A percentile compares a stretch with the other conserved stretches of the same genome.
Conservation (phyloP, 106 monocot species). For the Acorus gramineus region DNA sequence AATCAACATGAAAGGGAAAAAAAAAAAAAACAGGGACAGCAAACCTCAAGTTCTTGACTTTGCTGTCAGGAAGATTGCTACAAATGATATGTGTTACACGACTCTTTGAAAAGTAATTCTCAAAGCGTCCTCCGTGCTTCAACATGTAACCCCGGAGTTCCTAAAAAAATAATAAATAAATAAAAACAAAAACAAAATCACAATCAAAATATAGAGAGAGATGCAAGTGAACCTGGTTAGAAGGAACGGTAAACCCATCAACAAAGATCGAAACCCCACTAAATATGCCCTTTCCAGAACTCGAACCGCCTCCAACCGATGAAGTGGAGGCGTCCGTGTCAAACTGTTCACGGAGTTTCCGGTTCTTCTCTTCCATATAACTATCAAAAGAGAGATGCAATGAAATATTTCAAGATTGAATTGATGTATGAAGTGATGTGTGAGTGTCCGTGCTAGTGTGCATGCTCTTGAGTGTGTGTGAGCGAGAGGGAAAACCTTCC, state of each 20-base stretch:
- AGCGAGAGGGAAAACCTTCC: slow-evolving; percentile 24
- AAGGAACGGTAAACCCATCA: slow-evolving; percentile 83
- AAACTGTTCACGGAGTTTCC: slow-evolving; percentile 79
- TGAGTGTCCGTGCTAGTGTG: too few species aligned
- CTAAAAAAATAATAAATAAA: slow-evolving; percentile 7
- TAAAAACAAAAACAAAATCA: background rate
- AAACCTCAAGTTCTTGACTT: slow-evolving; percentile 76
- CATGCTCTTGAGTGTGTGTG: too few species aligned
- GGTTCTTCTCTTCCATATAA: slow-evolving; percentile 89
- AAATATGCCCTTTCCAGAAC: slow-evolving; percentile 39
- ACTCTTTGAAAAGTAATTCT: slow-evolving; percentile 90
- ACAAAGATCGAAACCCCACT: slow-evolving; percentile 87
- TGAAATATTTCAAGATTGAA: background rate
- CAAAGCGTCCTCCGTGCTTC: slow-evolving; percentile 73
- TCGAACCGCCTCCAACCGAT: slow-evolving; percentile 4
- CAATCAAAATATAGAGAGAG: background rate
- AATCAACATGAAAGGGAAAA: background rate
- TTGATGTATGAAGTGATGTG: background rate
- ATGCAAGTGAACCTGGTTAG: slow-evolving; percentile 43
- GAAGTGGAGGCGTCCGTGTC: slow-evolving; percentile 49
- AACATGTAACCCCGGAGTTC: slow-evolving; percentile 75
- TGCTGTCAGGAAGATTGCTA: slow-evolving; percentile 73
- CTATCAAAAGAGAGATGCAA: slow-evolving; percentile 7
- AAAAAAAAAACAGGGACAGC: slow-evolving; percentile 5
- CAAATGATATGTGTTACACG: slow-evolving; percentile 87